These are phyloP conservation scores for Fagus crenata DNA, from an alignment of 306 rosid genomes.

Conservation along the genomic window DNA sequence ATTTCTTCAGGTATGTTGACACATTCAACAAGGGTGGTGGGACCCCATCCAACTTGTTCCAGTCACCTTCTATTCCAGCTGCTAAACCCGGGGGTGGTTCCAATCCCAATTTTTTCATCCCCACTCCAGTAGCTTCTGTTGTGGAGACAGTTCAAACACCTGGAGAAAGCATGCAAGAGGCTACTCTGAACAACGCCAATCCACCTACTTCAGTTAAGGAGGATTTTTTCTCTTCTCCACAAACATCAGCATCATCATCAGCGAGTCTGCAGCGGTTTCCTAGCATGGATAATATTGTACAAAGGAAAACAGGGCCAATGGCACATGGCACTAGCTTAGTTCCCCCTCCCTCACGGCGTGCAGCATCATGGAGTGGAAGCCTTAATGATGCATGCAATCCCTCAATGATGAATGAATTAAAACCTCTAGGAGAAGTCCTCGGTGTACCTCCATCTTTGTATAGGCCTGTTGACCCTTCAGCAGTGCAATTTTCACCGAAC, in stretches of 20 bases:
- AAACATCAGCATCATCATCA: slow-evolving; percentile 13
- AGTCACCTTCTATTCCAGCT: slow-evolving; percentile 61
- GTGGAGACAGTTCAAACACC: slow-evolving; percentile 54
- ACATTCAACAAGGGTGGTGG: slow-evolving; percentile 84
- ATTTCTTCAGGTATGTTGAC: slow-evolving; percentile 73
- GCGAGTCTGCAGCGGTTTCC: slow-evolving; percentile 59
- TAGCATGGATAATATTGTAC: slow-evolving; percentile 57
- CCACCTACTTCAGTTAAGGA: slow-evolving; percentile 49
- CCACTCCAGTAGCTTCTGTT: slow-evolving; percentile 51
- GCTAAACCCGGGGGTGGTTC: slow-evolving; percentile 59
- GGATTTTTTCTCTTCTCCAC: slow-evolving; percentile 43
- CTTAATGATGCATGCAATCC: slow-evolving; percentile 50
- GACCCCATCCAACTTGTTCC: slow-evolving; percentile 64
- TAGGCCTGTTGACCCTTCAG: slow-evolving; percentile 42
- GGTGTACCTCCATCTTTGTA: slow-evolving; percentile 45
- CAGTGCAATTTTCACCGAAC: slow-evolving; percentile 31
- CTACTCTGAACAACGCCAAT: slow-evolving; percentile 29
- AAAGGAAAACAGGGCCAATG: slow-evolving; percentile 24
- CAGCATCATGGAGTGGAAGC: slow-evolving; percentile 85
- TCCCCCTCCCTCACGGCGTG: slow-evolving; percentile 56
- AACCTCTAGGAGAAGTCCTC: slow-evolving; percentile 46
- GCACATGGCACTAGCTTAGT: slow-evolving; percentile 22
- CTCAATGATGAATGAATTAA: slow-evolving; percentile 34
- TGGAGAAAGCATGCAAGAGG: slow-evolving; percentile 61
- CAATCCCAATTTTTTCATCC: slow-evolving; percentile 76